A percentile compares a stretch with the other conserved stretches of the same genome.
These are phyloP conservation scores for Trifolium dubium DNA, from an alignment of 306 rosid species.

Conservation along the genomic window DNA sequence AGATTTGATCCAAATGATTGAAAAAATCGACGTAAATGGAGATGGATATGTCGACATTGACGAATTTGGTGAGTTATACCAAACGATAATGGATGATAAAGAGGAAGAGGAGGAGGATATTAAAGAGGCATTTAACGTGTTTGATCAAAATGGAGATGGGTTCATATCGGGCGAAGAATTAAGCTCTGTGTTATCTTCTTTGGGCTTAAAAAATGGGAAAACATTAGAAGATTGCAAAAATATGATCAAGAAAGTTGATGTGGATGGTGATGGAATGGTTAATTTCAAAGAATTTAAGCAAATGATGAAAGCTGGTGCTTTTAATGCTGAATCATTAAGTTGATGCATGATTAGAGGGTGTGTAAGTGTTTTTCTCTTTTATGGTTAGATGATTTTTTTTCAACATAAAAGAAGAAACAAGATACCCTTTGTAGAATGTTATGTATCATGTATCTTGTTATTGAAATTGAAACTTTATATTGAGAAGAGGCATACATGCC, in stretches of 20 bases:
- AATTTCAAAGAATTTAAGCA: conserved; percentile 50
- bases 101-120: conserved; percentile 58
- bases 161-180: conserved; percentile 52
- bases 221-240: conserved; percentile 46
- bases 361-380: conserved; percentile 7
- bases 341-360: conserved; percentile 27
- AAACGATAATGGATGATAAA: conserved; percentile 47
- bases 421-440: conserved; percentile 24
- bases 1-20: conserved; percentile 51
- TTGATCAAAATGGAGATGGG: conserved; percentile 59
- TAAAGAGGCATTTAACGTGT: conserved; percentile 55
- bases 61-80: conserved; percentile 50
- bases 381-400: conserved; percentile 32
- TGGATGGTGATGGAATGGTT: conserved; percentile 59
- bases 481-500: not conserved
- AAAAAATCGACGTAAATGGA: conserved; percentile 51
- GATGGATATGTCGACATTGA: conserved; percentile 52
- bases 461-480: not conserved
- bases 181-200: conserved; percentile 46
- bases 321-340: conserved; percentile 32
- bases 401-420: conserved; percentile 24
- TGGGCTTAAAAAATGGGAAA: conserved; percentile 47
- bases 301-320: conserved; percentile 55
- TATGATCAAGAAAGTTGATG: conserved; percentile 54
- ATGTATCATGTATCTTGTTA: conserved; percentile 1